Evolutionary conservation across 805 yeast genomes (phyloP).

Genomic region (Lachancea quebecensis): DNA sequence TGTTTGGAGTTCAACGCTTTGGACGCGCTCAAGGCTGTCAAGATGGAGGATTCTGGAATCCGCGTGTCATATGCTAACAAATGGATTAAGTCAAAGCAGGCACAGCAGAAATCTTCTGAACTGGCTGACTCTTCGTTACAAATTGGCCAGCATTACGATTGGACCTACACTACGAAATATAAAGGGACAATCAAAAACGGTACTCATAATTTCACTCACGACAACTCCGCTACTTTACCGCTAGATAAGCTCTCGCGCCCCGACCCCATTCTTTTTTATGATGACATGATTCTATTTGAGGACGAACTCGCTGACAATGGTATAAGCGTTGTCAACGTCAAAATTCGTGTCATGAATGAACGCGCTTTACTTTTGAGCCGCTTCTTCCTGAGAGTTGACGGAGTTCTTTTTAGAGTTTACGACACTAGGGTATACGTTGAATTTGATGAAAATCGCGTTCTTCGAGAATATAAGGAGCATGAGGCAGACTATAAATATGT

Average conservation of each 20-base stretch:
- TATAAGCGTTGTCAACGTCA: conserved; percentile 65
- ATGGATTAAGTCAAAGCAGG: conserved; percentile 51
- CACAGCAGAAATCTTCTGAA: conserved; percentile 29
- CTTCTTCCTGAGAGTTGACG: conserved; percentile 82
- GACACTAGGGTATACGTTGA: conserved; percentile 85
- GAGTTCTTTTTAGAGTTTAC: conserved; percentile 73
- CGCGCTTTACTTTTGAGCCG: conserved; percentile 69
- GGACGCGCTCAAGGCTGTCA: conserved; percentile 57
- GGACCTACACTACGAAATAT: conserved; percentile 88
- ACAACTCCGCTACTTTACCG: conserved; percentile 47
- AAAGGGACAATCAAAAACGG: conserved; percentile 44
- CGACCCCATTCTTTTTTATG: conserved; percentile 84
- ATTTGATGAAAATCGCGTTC: conserved; percentile 42
- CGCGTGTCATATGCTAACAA: conserved; percentile 82
- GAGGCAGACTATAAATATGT: conserved; percentile 49
- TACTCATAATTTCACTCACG: conserved; percentile 17
- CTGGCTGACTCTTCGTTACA: conserved; percentile 38
- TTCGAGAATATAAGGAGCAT: conserved; percentile 72
- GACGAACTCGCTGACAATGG: conserved; percentile 98
- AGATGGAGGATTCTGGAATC: conserved; percentile 43
- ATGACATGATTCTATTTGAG: conserved; percentile 82
- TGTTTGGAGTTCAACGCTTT: conserved; percentile 62
- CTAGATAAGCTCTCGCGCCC: conserved; percentile 58
- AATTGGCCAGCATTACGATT: conserved; percentile 79
- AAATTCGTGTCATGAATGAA: conserved; percentile 83